Conservation (phyloP, 768 basidiomycete species). For the Piloderma croceum region DNA sequence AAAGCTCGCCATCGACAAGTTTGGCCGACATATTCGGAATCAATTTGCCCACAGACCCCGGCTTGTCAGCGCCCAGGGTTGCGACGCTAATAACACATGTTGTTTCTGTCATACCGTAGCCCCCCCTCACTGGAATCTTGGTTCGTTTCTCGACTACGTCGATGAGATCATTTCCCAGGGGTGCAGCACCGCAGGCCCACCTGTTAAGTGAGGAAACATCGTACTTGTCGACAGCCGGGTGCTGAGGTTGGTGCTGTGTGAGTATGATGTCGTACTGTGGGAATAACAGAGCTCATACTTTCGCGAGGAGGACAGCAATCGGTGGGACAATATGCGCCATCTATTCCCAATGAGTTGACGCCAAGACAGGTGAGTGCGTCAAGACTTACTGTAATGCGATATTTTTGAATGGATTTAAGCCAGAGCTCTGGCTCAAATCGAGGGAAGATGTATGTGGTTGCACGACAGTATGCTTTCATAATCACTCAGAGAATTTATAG, state of each 20-base stretch:
- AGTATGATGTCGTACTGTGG: background rate
- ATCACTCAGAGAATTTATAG: too few relatives aligned
- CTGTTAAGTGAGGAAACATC: conserved; percentile 39
- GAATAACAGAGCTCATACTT: conserved; percentile 35
- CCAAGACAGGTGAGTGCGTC: too few relatives aligned
- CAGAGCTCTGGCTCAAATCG: conserved; percentile 49
- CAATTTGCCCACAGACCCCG: conserved; percentile 44
- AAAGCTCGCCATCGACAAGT: conserved; percentile 45
- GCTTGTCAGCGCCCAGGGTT: conserved; percentile 22
- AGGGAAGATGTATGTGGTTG: conserved; percentile 36
- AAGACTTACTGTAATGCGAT: conserved; percentile 36
- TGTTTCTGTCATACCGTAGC: conserved; percentile 54
- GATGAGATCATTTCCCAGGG: conserved; percentile 42
- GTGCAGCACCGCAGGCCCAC: conserved; percentile 51
- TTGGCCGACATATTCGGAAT: conserved; percentile 49
- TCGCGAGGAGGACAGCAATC: conserved; percentile 47
- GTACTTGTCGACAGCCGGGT: conserved; percentile 40
- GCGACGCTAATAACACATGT: conserved; percentile 41
- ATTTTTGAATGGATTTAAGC: conserved; percentile 42
- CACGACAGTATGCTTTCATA: too few relatives aligned
- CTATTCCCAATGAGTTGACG: too few relatives aligned
- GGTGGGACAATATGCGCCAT: conserved; percentile 60
- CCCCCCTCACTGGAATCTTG: conserved; percentile 25
- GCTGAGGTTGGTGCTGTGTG: too few relatives aligned
- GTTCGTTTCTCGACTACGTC: conserved; percentile 31